Evolutionary conservation across 2,329 filamentous ascomycete species (phyloP).

Genomic region (Xylaria sp.): DNA sequence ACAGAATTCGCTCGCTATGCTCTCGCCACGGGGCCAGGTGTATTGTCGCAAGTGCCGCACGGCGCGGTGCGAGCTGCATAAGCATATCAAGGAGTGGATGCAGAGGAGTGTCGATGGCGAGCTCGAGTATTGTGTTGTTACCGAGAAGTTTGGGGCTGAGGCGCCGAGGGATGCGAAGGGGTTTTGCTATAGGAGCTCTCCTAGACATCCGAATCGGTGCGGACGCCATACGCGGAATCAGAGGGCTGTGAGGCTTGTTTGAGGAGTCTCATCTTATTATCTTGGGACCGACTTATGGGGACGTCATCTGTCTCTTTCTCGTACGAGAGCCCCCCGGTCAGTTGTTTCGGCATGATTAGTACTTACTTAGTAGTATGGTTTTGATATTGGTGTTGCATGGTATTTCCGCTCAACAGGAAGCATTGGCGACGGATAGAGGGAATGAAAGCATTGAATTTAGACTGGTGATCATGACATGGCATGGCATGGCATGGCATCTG

Average conservation of each 20-base stretch:
- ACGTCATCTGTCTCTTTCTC: not conserved
- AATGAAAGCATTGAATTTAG: conserved; percentile 1
- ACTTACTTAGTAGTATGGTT: no score
- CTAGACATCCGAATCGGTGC: conserved; percentile 67
- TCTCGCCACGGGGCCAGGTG: conserved; percentile 68
- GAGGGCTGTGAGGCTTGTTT: conserved; percentile 48
- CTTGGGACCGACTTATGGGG: no score
- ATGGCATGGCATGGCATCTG: not conserved
- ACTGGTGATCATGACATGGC: not conserved
- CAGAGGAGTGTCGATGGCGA: conserved; percentile 51
- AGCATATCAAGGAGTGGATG: conserved; percentile 71
- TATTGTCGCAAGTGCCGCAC: conserved; percentile 72
- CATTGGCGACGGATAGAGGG: conserved; percentile 2
- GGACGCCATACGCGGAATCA: conserved; percentile 62
- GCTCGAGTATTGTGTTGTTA: conserved; percentile 70
- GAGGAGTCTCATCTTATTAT: no score
- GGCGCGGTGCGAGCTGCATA: conserved; percentile 70
- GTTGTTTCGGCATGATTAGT: not conserved
- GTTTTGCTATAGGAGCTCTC: conserved; percentile 70
- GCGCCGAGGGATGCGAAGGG: conserved; percentile 60
- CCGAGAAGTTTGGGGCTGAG: conserved; percentile 64
- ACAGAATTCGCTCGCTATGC: conserved; percentile 55
- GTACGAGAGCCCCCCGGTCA: not conserved
- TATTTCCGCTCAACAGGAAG: no score
- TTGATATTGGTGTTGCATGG: conserved; percentile 1